Base-by-base conservation (phyloP, 495 filamentous ascomycete species). In the Talaromyces stipitatus region DNA sequence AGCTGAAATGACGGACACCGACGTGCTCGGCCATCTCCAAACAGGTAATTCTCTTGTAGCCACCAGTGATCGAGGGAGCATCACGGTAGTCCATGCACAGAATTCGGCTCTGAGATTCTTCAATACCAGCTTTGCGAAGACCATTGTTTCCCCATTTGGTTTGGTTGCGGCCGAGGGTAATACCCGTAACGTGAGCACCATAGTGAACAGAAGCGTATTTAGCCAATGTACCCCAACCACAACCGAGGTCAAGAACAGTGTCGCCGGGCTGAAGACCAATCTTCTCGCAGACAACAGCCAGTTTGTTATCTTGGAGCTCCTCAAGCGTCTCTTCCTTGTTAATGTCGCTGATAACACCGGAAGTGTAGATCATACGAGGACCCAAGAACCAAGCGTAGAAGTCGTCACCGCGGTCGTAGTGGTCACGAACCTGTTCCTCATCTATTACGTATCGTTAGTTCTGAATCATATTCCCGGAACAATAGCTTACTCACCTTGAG, bases 1-100 rank as follows among this genome's bases (percentile, higher is more conserved):
- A 72, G 38, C 64, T 64, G 63, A 88, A 83, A 65, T 86, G 78
- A 28, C 83, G 81, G 5, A 88, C 82, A 64, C 85, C 85, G 54
- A 88, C 85, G 63, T 88, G 85, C 68, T 88, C 85, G n/a, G 84
- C 85, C 85, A 88, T 88, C 67, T 88, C 85, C n/a, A 88, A 74
- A 64, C 85, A 88, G 50, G 85, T 88, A 64, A 88, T 87, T 67
- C 85, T 85, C 65, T 83, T 78, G 69, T 84, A 88, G 8, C 79
- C 76, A 52, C 83, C 82, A 18, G 77, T 63, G 9, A 81, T 76
- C n/a, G 78, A 71, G 28, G 81, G 75, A 64, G 86, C 79, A 64
- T 88, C 85, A 58, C 85, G 84, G 74, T 88, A 88, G 69, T 88
- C 85, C 70, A 78, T 75, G 70, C 85, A 88, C 33, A 83, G 64